Evolutionary conservation across 23 red algal genomes (phyloP), one percentile per base, ranked within the genome.

Genomic region (Chondrus crispus): DNA sequence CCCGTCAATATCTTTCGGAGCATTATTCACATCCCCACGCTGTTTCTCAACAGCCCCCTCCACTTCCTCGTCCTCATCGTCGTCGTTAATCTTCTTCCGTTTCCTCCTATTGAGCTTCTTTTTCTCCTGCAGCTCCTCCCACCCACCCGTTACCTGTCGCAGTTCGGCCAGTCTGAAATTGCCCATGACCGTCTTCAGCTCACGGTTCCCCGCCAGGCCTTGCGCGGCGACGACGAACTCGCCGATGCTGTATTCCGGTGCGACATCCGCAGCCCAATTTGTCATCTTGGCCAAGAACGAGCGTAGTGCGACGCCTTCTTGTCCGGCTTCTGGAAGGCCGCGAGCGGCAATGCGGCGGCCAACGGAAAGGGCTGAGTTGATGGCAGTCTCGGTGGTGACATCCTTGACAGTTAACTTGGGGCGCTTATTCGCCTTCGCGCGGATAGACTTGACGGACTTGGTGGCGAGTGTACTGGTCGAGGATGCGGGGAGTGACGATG

Each of bases 161-260:
- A 87, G 64, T 54, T 87, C 84, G 18, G 84, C 84, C 33, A 87
- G 47, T 32, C 84, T 62, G 40, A 87, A 44, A 24, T 87, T 87
- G 22, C 63, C 84, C 6, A 87, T n/a, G 28, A 87, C 55, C 1
- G 62, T 62, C 36, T 48, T 87, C 5, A 87, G 84, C 41, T 62
- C 64, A 12, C 84, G 47, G 42, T 87, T 87, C 43, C 60, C 69
- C 63, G 63, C 84, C 19, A 87, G 29, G 48, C 63, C 84, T 22
- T 87, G 84, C 9, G 84, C 64, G 1, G 84, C 84, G 22, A 87
- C 45, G 6, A 87, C 69, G 50, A 87, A 87, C 24, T 87, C 84
- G 3, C 63, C 30, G 10, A 87, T 29, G 1, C 47, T 41, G 2
- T 72, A 72, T 44, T 87, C 43, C 2, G 84, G 84, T 18, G 60